Evolutionary conservation across 208 protist genomes (phyloP), one percentile per base, ranked within the genome.

Genomic region (Trypanosoma vivax): DNA sequence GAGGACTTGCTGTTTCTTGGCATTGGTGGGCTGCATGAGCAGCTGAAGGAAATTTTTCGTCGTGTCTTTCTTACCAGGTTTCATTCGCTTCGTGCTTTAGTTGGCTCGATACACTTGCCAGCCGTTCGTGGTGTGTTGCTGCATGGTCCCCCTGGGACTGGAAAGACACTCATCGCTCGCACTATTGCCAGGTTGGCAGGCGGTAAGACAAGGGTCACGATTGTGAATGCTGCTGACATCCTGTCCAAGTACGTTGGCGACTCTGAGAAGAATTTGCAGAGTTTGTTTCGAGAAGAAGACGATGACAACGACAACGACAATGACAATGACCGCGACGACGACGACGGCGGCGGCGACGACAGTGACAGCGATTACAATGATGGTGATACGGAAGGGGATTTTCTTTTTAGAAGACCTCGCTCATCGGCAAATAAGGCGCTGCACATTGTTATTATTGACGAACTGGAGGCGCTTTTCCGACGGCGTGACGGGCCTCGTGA

Each of bases 381-480:
- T 45, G 29, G 25, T 0, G 56, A 52, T 9, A 40, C n/a, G n/a
- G n/a, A n/a, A n/a, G n/a, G n/a, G n/a, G n/a, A n/a, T n/a, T n/a
- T n/a, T n/a, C n/a, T n/a, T n/a, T n/a, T n/a, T n/a, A n/a, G n/a
- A n/a, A n/a, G n/a, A n/a, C n/a, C n/a, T n/a, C n/a, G n/a, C n/a
- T n/a, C n/a, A n/a, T n/a, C n/a, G n/a, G n/a, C n/a, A n/a, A n/a
- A 29, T 29, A 60, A 56, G 27, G 88, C 92, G n/a, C 71, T 99
- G 13, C 98, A 99, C 62, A 88, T 99, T 14, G 97, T 99, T 41
- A 98, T 99, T 43, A 98, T 99, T 53, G 99, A 99, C 80, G 99
- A 99, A 77, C 92, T 99, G 56, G 98, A 99, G 62, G 95, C 98
- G 11, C 98, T 99, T 57, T 99, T 98, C 59, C 92, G 94, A 30